Percentiles rank a stretch among this genome's conserved stretches.
phyloP scores from a whole-genome alignment of 176 grass and related monocot species.

The Zizania latifolia region DNA sequence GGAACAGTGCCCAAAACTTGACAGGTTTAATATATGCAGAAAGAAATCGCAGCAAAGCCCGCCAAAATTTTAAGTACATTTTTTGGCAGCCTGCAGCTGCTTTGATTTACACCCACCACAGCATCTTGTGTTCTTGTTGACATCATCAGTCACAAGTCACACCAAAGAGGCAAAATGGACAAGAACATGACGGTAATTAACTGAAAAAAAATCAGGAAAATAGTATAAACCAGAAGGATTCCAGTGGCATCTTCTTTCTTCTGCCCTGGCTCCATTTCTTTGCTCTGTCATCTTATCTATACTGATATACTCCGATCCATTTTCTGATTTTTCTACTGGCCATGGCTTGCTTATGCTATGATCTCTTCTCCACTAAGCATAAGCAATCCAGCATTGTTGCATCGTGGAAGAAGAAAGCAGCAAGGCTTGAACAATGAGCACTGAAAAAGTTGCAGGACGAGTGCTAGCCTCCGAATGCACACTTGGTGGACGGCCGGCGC shows the following conservation, averaged over 20 bases:
- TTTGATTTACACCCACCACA: slow-evolving; percentile 26
- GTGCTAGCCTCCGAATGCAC: slow-evolving; percentile 34
- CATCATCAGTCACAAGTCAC: slow-evolving; percentile 19
- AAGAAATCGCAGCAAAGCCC: not conserved
- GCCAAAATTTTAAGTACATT: slow-evolving; percentile 19
- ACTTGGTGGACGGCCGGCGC: slow-evolving; percentile 23
- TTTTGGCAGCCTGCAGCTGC: slow-evolving; percentile 4
- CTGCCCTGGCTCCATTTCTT: slow-evolving; percentile 25
- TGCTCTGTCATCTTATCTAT: slow-evolving; percentile 46
- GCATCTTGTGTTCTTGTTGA: slow-evolving; percentile 29
- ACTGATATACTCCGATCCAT: slow-evolving; percentile 27
- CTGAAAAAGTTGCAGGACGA: slow-evolving; percentile 30
- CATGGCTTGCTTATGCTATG: slow-evolving; percentile 29
- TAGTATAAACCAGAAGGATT: slow-evolving; percentile 30
- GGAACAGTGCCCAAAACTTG: not conserved
- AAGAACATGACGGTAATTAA: slow-evolving; percentile 28
- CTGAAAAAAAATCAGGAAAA: slow-evolving; percentile 21
- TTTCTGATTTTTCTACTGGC: slow-evolving; percentile 21
- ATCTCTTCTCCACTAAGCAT: too few species aligned
- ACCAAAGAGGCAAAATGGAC: slow-evolving; percentile 5
- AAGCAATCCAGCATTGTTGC: slow-evolving; percentile 7
- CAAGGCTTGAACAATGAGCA: slow-evolving; percentile 45
- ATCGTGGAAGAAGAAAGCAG: slow-evolving; percentile 35
- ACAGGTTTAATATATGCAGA: slow-evolving; percentile 7
- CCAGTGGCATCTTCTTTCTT: slow-evolving; percentile 48